Evolutionary conservation across 169 alveolate genomes (phyloP), one percentile per base, ranked within the genome.

Genomic region (Besnoitia besnoiti): DNA sequence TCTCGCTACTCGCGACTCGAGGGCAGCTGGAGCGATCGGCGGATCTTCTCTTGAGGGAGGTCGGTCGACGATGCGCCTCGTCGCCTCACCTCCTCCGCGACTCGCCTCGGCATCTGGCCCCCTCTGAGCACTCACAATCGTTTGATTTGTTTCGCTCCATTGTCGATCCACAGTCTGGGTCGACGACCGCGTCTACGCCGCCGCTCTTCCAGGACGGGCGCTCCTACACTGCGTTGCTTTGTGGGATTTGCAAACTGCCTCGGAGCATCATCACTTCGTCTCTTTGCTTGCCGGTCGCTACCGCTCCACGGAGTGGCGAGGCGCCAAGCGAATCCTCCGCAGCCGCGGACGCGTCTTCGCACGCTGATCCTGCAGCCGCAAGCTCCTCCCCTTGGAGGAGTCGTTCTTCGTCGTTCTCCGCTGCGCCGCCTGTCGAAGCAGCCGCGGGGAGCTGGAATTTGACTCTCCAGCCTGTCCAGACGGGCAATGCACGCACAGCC

Each of bases 21-120:
- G 82, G 82, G 19, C 82, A 73, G 82, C 44, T 73, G 82, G 82
- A 73, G 21, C 82, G 82, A 16, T 39, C 82, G 12, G 82, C 82
- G 12, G n/a, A 73, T 42, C 44, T 73, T 4, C 21, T 73, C 30
- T 73, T 73, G 46, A 37, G 16, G 46, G 82, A 73, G 82, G 82
- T 73, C 16, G 82, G 44, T 73, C 39, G 46, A 1, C 82, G 82
- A 37, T 73, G 82, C 24, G 16, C n/a, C 44, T 0, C 46, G 46
- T 73, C 82, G 5, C 2, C 46, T 55, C n/a, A 24, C 67, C 67
- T 51, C 67, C 24, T 51, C 67, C 24, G 14, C 67, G 67, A 51
- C 67, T 73, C 82, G 14, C 10, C 44, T 73, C 46, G 46, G 39
- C 4, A 5, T 73, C 46, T 16, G 5, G 12, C 82, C 27, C 82